Evolutionary conservation across 2,329 filamentous ascomycete genomes (phyloP).

Genomic region (Davidsoniella neocaledoniae): DNA sequence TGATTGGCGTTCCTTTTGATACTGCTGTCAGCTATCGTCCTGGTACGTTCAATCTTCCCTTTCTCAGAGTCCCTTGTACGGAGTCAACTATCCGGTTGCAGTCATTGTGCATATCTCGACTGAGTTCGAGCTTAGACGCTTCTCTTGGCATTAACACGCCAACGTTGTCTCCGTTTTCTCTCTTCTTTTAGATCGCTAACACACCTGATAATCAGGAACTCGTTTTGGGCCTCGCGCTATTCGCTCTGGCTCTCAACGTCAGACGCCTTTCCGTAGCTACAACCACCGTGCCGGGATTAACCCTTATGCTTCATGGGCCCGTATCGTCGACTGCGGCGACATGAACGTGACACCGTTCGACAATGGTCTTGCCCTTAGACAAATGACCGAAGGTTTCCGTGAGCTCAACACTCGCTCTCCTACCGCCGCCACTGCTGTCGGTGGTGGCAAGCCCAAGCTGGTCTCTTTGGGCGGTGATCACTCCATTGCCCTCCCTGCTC

Average conservation of each 20-base stretch:
- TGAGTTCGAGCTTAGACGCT: too few relatives aligned
- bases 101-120: too few relatives aligned
- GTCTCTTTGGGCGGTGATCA: constrained; percentile 61
- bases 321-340: constrained; percentile 75
- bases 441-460: constrained; percentile 32
- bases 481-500: constrained; percentile 50
- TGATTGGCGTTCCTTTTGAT: constrained; percentile 59
- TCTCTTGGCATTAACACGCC: background rate
- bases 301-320: constrained; percentile 65
- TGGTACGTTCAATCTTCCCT: constrained; percentile 25
- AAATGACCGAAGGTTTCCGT: constrained; percentile 69
- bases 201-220: constrained; percentile 30
- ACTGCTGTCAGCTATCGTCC: constrained; percentile 56
- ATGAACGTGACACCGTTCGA: constrained; percentile 78
- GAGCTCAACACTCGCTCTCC: constrained; percentile 39
- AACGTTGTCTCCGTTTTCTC: background rate
- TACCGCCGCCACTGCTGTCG: constrained; percentile 15
- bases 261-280: constrained; percentile 61
- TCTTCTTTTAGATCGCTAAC: background rate
- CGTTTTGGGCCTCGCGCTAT: constrained; percentile 82
- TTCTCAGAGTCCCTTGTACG: background rate
- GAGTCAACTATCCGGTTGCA: too few relatives aligned
- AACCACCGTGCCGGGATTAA: constrained; percentile 72
- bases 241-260: constrained; percentile 63
- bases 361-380: constrained; percentile 61